These are phyloP conservation scores for Wickerhamiella azymoides DNA, from an alignment of 805 yeast genomes.

Conservation along the genomic window DNA sequence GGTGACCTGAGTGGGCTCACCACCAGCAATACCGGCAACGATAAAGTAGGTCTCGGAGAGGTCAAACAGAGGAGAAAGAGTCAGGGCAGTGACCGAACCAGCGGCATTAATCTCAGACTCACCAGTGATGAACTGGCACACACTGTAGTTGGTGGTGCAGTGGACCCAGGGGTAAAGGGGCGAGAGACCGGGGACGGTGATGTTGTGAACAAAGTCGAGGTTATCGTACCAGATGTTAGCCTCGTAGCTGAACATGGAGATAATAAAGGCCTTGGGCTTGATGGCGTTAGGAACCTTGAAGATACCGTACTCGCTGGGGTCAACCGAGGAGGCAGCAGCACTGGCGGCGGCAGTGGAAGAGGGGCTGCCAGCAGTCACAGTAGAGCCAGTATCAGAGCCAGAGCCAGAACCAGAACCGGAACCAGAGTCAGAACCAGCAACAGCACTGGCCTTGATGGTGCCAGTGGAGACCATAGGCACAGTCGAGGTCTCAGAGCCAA, in stretches of 20 bases:
- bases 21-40: conserved; percentile 55
- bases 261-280: conserved; percentile 39
- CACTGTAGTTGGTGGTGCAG: conserved; percentile 38
- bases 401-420: conserved; percentile 6
- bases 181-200: conserved; percentile 51
- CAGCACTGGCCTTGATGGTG: neutral
- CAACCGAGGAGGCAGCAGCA: no score
- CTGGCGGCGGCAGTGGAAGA: no score
- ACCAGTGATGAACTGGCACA: conserved; percentile 52
- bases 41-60: conserved; percentile 46
- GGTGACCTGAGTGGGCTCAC: conserved; percentile 41
- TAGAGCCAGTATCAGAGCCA: conserved; percentile 10
- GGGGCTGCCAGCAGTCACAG: neutral
- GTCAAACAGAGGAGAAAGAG: conserved; percentile 42
- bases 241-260: conserved; percentile 44
- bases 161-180: conserved; percentile 44
- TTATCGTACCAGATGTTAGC: conserved; percentile 38
- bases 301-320: neutral
- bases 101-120: conserved; percentile 62
- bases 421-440: conserved; percentile 4
- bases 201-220: conserved; percentile 36
- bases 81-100: conserved; percentile 39
- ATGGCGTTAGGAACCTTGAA: conserved; percentile 10
- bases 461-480: no score
- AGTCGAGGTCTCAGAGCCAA: no score